Evolutionary conservation across 2,329 filamentous ascomycete species (phyloP).

Genomic region (Fusarium sp.): DNA sequence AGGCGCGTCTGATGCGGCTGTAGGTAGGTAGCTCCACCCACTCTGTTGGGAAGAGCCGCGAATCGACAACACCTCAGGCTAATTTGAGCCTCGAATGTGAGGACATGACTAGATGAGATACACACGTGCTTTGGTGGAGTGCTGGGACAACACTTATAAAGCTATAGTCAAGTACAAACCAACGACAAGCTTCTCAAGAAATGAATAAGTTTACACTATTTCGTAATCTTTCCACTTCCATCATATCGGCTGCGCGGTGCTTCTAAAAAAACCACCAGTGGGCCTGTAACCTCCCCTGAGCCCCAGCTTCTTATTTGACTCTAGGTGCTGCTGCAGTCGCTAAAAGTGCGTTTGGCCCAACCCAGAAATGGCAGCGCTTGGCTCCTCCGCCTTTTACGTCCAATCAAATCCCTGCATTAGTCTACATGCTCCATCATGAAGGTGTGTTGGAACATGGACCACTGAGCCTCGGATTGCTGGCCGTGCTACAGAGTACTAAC

Average conservation of each 20-base stretch:
- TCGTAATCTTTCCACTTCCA: no score
- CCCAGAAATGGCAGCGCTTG: conserved; percentile 9
- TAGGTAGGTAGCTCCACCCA: conserved; percentile 39
- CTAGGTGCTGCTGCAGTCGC: conserved; percentile 27
- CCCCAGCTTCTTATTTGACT: conserved; percentile 25
- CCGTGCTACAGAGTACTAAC: conserved; percentile 25
- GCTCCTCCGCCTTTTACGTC: conserved; percentile 17
- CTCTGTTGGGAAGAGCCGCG: conserved; percentile 41
- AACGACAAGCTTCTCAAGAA: neutral
- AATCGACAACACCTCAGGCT: conserved; percentile 36
- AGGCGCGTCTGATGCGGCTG: conserved; percentile 47
- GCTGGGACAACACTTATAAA: neutral
- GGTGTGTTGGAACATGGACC: conserved; percentile 32
- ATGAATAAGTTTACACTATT: neutral
- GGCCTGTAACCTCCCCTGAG: conserved; percentile 20
- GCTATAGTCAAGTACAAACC: neutral
- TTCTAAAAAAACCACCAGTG: conserved; percentile 16
- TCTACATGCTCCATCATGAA: conserved; percentile 40
- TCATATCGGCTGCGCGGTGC: conserved; percentile 5
- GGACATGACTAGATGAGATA: neutral
- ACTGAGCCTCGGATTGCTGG: conserved; percentile 42
- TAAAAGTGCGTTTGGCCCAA: conserved; percentile 9
- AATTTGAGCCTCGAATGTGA: conserved; percentile 17
- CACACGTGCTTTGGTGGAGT: neutral
- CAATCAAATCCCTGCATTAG: conserved; percentile 29